phyloP scores from a whole-genome alignment of 495 filamentous ascomycete genomes.

The Choiromyces venosus region DNA sequence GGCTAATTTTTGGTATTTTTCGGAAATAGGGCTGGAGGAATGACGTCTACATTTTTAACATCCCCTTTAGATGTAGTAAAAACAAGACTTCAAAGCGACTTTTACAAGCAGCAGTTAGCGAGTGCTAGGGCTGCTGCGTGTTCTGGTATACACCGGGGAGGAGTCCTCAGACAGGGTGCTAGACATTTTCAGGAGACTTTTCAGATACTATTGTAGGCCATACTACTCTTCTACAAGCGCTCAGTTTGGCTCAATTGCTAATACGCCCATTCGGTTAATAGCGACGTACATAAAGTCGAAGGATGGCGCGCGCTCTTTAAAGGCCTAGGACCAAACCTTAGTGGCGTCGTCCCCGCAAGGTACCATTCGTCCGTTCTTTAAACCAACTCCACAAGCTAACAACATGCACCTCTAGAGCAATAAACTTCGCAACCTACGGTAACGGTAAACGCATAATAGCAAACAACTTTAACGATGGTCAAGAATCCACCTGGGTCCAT shows the following conservation, averaged over 20 bases:
- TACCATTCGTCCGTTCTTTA: conserved; percentile 11
- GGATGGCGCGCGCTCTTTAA: conserved; percentile 83
- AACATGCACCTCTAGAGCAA: conserved; percentile 46
- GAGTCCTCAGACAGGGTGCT: conserved; percentile 48
- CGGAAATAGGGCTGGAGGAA: conserved; percentile 65
- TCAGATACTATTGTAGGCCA: conserved; percentile 58
- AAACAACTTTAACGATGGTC: conserved; percentile 57
- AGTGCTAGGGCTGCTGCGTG: conserved; percentile 36
- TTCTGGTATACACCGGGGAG: conserved; percentile 44
- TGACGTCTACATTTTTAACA: conserved; percentile 79
- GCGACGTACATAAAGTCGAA: conserved; percentile 66
- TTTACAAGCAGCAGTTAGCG: conserved; percentile 67
- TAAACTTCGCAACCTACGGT: conserved; percentile 85
- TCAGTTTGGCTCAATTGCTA: conserved; percentile 2
- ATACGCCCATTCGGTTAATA: neutral
- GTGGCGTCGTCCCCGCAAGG: conserved; percentile 79
- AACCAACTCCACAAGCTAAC: conserved; percentile 4
- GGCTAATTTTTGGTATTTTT: conserved; percentile 8
- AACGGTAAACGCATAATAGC: conserved; percentile 76
- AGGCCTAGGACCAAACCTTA: conserved; percentile 77
- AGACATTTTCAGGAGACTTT: conserved; percentile 71
- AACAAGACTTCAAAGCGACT: conserved; percentile 83
- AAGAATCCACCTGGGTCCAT: conserved; percentile 67
- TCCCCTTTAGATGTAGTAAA: conserved; percentile 87
- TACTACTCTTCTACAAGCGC: neutral